Base-by-base conservation (phyloP, 441 rosid species). In the Gossypium lobatum region DNA sequence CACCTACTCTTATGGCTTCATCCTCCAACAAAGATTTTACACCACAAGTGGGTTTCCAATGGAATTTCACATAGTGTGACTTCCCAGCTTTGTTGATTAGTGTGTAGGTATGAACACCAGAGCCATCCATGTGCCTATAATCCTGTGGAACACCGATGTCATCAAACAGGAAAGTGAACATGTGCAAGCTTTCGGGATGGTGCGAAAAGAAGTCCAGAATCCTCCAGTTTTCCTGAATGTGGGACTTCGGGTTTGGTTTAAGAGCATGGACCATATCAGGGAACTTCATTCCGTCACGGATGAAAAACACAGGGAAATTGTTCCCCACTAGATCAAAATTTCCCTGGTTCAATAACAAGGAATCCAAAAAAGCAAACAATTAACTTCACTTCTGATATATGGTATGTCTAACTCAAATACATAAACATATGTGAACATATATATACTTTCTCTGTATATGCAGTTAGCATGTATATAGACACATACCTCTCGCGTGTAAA, bases 311-410 rank as follows among this genome's bases (percentile, higher is more conserved):
- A 21, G 97, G 98, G 82, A 91, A 88, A 80, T 95, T 93, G 92
- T 93, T 95, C n/a, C 99, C 99, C 77, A 95, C 98, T 3, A 95
- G 88, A 83, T 95, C 99, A 76, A 90, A 95, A 71, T 95, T 95
- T 48, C 99, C 99, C 97, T 95, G 58, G 71, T 46, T 46, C 3
- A 26, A 55, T 11, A 66, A 52, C 20, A 46, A 46, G 71, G 13
- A 46, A 21, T 2, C 13, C n/a, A 66, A 45, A 42, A 42, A 4
- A 42, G 54, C 55, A 65, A 45, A 65, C 34, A 20, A 14, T 66
- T 23, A 66, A 21, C 4, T 46, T 66, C 37, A 14, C 20, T 65
- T 45, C 70, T 42, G 31, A 66, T 23, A 48, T 13, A 21, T 61
- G 65, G 20, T 26, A 61, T 46, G 23, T 66, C 20, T 42, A 17